Evolutionary conservation across 306 rosid genomes (phyloP).

Genomic region (Cucurbita ficifolia): DNA sequence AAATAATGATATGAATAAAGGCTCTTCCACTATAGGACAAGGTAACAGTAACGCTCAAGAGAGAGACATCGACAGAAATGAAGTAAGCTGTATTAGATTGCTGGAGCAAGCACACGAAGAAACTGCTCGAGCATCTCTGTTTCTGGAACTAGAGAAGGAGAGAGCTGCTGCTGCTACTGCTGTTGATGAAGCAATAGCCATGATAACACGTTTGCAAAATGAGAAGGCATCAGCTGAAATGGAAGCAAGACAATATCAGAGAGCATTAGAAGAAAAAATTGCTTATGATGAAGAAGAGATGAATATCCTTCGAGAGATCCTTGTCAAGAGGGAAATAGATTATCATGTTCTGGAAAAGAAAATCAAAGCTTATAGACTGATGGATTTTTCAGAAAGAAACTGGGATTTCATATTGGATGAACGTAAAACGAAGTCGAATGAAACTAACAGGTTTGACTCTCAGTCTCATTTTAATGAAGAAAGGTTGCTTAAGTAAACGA

Average conservation of each 20-base stretch:
- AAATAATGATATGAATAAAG: conserved; percentile 19
- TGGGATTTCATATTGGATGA: conserved; percentile 4
- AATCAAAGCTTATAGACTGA: conserved; percentile 51
- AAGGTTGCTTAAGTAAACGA: not conserved
- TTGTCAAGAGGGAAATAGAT: conserved; percentile 68
- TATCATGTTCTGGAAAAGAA: conserved; percentile 56
- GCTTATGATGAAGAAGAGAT: conserved; percentile 87
- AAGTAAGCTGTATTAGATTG: conserved; percentile 21
- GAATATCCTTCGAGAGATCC: conserved; percentile 62
- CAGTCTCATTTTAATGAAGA: conserved; percentile 11
- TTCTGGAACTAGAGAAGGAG: conserved; percentile 87
- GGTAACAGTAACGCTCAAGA: conserved; percentile 7
- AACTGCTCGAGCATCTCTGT: conserved; percentile 46
- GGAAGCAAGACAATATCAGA: conserved; percentile 57
- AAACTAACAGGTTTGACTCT: conserved; percentile 11
- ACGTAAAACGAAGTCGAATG: not conserved
- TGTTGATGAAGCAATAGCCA: conserved; percentile 94
- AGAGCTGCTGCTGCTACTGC: conserved; percentile 86
- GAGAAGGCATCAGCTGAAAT: conserved; percentile 62
- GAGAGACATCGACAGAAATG: conserved; percentile 21
- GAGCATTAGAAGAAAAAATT: conserved; percentile 66
- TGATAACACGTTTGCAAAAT: conserved; percentile 73
- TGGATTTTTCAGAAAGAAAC: conserved; percentile 21
- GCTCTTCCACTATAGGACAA: conserved; percentile 19
- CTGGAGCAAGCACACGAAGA: conserved; percentile 50